Evolutionary conservation across 2,329 filamentous ascomycete species (phyloP).

Genomic region (Aspergillus nomiae): DNA sequence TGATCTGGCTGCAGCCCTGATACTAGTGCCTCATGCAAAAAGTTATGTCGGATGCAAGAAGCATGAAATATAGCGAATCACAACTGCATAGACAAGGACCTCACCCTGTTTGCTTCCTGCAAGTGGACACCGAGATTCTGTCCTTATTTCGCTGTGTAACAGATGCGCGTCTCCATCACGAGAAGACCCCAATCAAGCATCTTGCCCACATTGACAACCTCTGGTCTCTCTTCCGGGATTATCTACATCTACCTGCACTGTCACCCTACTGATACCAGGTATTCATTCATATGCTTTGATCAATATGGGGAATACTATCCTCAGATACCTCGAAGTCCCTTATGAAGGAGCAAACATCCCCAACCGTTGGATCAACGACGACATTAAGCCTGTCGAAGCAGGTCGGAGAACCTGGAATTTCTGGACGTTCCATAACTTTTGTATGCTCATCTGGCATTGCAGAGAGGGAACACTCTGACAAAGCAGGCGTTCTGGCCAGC

Average conservation of each 20-base stretch:
- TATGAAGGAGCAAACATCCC: neutral
- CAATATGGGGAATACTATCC: neutral
- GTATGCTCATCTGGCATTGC: conserved; percentile 26
- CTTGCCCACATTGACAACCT: too few species aligned
- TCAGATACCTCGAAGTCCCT: neutral
- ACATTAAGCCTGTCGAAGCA: conserved; percentile 52
- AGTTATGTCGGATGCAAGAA: neutral
- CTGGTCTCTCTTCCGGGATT: neutral
- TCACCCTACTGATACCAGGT: neutral
- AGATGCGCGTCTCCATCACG: neutral
- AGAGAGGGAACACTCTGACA: neutral
- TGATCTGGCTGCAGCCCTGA: too few species aligned
- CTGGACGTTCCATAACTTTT: conserved; percentile 49
- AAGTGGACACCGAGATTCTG: neutral
- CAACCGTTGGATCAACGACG: conserved; percentile 49
- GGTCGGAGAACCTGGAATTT: conserved; percentile 48
- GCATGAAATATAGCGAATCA: neutral
- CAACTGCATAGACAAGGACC: neutral
- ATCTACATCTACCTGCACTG: neutral
- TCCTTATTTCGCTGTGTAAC: neutral
- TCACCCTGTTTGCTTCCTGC: neutral
- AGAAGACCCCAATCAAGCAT: too few species aligned
- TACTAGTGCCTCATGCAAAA: neutral
- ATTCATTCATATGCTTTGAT: too few species aligned
- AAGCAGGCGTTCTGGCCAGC: conserved; percentile 51